Percentiles rank a stretch among this genome's conserved stretches.
Evolutionary conservation across 2,329 filamentous ascomycete species (phyloP).

Genomic region (Falciphora oryzae): DNA sequence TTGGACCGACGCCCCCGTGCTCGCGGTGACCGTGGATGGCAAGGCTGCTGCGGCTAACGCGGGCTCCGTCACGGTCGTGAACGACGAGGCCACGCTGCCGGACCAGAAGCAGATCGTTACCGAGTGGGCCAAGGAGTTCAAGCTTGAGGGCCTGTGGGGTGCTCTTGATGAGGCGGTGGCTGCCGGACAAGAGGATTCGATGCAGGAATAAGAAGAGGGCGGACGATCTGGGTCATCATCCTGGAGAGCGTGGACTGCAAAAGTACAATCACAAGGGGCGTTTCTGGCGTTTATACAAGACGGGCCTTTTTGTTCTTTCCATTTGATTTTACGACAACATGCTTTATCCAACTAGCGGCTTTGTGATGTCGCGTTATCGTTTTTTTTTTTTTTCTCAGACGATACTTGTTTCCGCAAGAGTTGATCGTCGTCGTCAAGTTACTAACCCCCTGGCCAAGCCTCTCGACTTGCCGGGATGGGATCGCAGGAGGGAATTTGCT

Average conservation of each 20-base stretch:
- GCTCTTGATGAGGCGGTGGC: conserved; percentile 57
- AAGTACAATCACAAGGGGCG: conserved; percentile 1
- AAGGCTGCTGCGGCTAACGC: conserved; percentile 26
- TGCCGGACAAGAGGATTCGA: conserved; percentile 39
- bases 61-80: conserved; percentile 20
- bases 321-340: not conserved
- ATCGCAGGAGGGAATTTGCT: no score
- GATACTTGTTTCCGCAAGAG: no score
- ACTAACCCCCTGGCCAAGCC: no score
- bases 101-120: conserved; percentile 85
- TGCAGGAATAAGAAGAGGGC: conserved; percentile 39
- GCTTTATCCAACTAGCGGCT: not conserved
- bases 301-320: conserved; percentile 1
- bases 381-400: not conserved
- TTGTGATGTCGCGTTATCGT: not conserved
- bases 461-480: no score
- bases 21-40: conserved; percentile 46
- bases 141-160: conserved; percentile 87
- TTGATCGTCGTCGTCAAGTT: no score
- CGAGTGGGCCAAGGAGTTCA: conserved; percentile 92
- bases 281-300: conserved; percentile 13
- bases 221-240: not conserved
- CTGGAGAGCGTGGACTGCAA: conserved; percentile 5
- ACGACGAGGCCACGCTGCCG: conserved; percentile 41
- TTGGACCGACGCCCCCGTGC: conserved; percentile 73